Evolutionary conservation across 768 basidiomycete species (phyloP).

Genomic region (Daedaleopsis sinensis): DNA sequence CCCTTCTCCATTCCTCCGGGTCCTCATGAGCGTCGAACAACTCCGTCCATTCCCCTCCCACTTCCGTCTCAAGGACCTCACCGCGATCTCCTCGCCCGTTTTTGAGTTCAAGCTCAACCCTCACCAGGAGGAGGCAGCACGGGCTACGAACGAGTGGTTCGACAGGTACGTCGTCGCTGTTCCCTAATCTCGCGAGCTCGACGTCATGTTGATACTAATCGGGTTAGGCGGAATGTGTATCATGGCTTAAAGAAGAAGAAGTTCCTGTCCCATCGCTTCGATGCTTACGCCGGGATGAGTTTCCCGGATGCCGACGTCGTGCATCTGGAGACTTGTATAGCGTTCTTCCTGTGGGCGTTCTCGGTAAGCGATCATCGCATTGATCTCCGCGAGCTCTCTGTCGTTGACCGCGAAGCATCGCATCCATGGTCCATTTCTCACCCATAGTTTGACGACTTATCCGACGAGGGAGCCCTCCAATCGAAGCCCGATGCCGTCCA

Average conservation of each 20-base stretch:
- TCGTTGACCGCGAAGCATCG: neutral
- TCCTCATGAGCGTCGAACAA: constrained; percentile 29
- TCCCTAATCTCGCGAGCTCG: neutral
- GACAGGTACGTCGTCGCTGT: constrained; percentile 25
- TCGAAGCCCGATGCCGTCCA: constrained; percentile 39
- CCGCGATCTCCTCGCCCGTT: constrained; percentile 38
- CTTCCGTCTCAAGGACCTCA: constrained; percentile 39
- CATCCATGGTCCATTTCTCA: neutral
- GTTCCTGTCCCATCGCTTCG: constrained; percentile 42
- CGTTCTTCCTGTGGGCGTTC: constrained; percentile 44
- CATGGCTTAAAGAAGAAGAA: constrained; percentile 37
- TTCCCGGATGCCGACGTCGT: constrained; percentile 40
- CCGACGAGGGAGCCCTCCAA: constrained; percentile 39
- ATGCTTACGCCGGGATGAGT: constrained; percentile 41
- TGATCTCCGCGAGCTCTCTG: constrained; percentile 1
- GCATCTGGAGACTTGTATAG: constrained; percentile 40
- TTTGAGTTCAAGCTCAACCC: constrained; percentile 39
- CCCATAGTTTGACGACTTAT: constrained; percentile 38
- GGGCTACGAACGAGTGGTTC: constrained; percentile 38
- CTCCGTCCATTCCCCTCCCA: constrained; percentile 37
- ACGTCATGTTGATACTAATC: neutral
- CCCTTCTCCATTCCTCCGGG: neutral
- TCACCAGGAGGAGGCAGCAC: constrained; percentile 38
- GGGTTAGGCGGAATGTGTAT: constrained; percentile 35
- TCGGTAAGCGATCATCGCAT: constrained; percentile 26